Evolutionary conservation across 2,329 filamentous ascomycete genomes (phyloP), one percentile per base, ranked within the genome.

Genomic region (Fusarium sp.): DNA sequence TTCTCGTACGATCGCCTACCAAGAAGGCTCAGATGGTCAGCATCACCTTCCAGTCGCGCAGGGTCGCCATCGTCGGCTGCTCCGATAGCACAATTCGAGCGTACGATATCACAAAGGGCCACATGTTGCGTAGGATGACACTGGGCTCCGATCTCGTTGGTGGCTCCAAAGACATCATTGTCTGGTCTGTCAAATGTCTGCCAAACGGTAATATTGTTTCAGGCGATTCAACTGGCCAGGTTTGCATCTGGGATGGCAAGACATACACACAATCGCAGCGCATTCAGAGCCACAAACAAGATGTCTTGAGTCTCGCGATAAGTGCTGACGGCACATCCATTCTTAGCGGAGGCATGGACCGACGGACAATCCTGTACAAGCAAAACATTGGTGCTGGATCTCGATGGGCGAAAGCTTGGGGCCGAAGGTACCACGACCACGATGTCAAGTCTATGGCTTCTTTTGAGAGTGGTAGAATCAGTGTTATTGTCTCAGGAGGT

Each of bases 61-160:
- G 95, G 78, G 90, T 91, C 38, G 91, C 95, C 65, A 90, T 98
- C 45, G 94, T 95, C 39, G 96, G 96, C 27, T 98, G 96, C 80
- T 95, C 94, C n/a, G 95, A 99, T 83, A 95, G 94, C 82, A 94
- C 91, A n/a, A 96, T 99, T 73, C 92, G 95, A 70, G 89, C 96
- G 59, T 97, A 95, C 82, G 94, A 98, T 80, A 92, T 94, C 74
- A 88, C 93, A 56, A 95, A 90, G 78, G 93, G 94, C 19, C 88
- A 90, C 58, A 86, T 93, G 67, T 80, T 97, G 65, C 89, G 94
- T 49, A 93, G 90, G 73, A 96, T 99, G 87, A 95, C 94, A 1
- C 84, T 98, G 38, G 96, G 95, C 8, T 91, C 91, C 60, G 94
- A 95, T 39, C 86, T 94, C 16, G 85, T 86, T 12, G 93, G 93